Evolutionary conservation across 129 eudicot species (phyloP), one percentile per base, ranked within the genome.

Genomic region (Ambrosia trifida): DNA sequence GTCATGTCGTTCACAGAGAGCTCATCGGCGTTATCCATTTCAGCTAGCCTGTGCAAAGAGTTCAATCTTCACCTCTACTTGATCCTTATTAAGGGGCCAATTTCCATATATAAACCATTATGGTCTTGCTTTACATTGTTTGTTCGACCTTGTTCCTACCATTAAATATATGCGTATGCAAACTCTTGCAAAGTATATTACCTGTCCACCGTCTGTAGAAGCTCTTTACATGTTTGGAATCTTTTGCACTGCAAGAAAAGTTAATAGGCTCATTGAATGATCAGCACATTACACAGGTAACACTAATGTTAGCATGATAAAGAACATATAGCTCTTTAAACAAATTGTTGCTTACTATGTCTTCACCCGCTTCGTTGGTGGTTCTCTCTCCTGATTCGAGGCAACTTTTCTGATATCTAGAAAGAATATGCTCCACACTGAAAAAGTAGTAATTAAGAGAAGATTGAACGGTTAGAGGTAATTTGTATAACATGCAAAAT

Each of bases 121-220:
- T 10, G 19, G 66, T 53, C 5, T 33, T 11, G 44, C 44, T 38
- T 38, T 38, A 8, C 44, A 40, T 40, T 40, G 4, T 31, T 11
- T 66, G 14, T 10, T 20, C 4, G 46, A 28, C 77, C 60, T 44
- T 70, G 19, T 63, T 33, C 38, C 40, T 24, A 54, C 13, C 12
- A 54, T 18, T 60, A 24, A 1, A 9, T 41, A 5, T 56, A 36
- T 61, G 30, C 4, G 24, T 44, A 45, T 61, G 31, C 2, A 18
- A 32, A 50, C 6, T 4, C 16, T 4, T 18, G 28, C 24, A 47
- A 60, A 64, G 2, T 30, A 2, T 16, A 28, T 63, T 83, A 64
- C 95, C 86, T 88, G 52, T 83, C 81, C 46, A 78, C 83, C 7
- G 51, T 67, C 19, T 83, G 75, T 46, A 79, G 72, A 52, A 84